These are phyloP conservation scores for Primulina tabacum DNA, from an alignment of 257 asterid species.

Conservation along the genomic window DNA sequence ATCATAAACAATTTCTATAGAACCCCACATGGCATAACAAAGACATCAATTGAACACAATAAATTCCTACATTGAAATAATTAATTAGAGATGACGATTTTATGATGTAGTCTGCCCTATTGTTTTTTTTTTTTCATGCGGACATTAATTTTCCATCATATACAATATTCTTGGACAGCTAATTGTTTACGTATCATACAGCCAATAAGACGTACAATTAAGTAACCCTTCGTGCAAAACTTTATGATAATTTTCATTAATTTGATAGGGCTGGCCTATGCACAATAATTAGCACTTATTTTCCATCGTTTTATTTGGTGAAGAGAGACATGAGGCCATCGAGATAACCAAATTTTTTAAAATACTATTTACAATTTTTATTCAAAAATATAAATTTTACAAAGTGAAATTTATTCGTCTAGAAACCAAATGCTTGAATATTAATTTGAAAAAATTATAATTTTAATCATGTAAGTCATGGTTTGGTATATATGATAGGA, in stretches of 20 bases:
- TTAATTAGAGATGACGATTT: neutral
- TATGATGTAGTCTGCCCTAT: neutral
- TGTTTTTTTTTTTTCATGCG: neutral
- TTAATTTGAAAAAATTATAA: too few species aligned
- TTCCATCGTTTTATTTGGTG: neutral
- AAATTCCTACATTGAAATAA: neutral
- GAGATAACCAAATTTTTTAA: too few species aligned
- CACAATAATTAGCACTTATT: neutral
- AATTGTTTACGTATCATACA: neutral
- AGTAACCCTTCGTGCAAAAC: neutral
- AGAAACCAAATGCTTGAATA: neutral
- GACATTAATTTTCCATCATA: neutral
- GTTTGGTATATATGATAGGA: too few species aligned
- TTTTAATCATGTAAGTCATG: too few species aligned
- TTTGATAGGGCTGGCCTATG: neutral
- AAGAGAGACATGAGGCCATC: neutral
- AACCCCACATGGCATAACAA: neutral
- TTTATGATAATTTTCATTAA: too few species aligned
- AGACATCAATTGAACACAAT: neutral
- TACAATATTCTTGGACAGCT: neutral
- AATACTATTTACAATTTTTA: too few species aligned
- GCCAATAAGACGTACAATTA: neutral
- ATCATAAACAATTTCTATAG: neutral
- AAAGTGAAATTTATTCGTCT: neutral
- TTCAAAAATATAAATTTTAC: too few species aligned